A percentile compares a stretch with the other conserved stretches of the same genome.
These are phyloP conservation scores for Trametes sanguinea DNA, from an alignment of 768 basidiomycete genomes.

Conservation along the genomic window DNA sequence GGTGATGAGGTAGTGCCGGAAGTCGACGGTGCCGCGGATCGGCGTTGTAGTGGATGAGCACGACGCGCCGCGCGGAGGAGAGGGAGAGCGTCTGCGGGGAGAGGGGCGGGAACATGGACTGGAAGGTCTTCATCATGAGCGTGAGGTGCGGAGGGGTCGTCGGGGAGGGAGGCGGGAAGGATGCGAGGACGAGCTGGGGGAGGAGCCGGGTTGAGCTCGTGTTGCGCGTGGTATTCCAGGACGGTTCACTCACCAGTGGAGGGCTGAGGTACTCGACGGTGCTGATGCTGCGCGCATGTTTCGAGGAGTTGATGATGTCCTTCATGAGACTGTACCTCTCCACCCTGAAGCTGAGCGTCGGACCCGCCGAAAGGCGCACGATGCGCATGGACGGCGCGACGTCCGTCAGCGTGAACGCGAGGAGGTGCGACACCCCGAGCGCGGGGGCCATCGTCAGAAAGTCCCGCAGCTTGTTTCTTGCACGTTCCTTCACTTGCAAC, in stretches of 20 bases:
- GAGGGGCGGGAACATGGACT: conserved; percentile 93
- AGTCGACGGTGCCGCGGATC: conserved; percentile 85
- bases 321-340: conserved; percentile 92
- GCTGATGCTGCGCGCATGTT: conserved; percentile 72
- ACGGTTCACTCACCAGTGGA: conserved; percentile 68
- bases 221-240: neutral
- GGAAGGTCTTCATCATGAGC: conserved; percentile 94
- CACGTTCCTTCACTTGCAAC: conserved; percentile 69
- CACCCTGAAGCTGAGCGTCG: conserved; percentile 90
- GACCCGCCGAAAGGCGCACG: conserved; percentile 84
- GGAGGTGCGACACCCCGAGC: conserved; percentile 87
- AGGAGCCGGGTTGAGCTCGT: neutral
- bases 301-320: conserved; percentile 69
- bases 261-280: conserved; percentile 85
- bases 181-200: conserved; percentile 85
- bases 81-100: conserved; percentile 76
- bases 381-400: conserved; percentile 86
- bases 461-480: conserved; percentile 89
- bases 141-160: conserved; percentile 81
- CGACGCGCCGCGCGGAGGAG: conserved; percentile 90
- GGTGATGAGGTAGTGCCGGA: conserved; percentile 93
- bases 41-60: conserved; percentile 89
- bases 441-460: conserved; percentile 90
- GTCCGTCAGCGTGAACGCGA: conserved; percentile 88
- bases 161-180: conserved; percentile 75